Base-by-base conservation (phyloP, 345 rosid genomes). In the Trapa bicornis region DNA sequence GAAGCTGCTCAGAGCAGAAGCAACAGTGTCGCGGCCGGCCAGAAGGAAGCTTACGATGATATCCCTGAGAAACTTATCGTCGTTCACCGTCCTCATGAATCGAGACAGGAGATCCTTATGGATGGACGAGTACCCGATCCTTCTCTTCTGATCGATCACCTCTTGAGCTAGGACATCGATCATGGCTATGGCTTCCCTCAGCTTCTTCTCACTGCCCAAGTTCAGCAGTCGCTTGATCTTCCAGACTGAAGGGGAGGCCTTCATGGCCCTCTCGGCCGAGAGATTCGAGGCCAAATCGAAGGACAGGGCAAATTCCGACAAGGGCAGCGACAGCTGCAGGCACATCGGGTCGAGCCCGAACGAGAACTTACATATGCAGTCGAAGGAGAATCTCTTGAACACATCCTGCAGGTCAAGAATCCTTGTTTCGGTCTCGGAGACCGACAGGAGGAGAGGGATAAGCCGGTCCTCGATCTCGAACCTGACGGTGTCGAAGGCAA, bases 271-370 rank as follows among this genome's bases (percentile, higher is more conserved):
- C 69, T 83, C 81, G 4, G 91, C 89, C 7, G 87, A 85, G 37
- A 87, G 62, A 62, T 80, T 84, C 8, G 93, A 80, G 1, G 93
- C 93, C 0, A 75, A 15, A 53, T 89, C 93, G 61, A 89, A 89
- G 17, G 91, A 86, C 6, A 36, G 70, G 2, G 85, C 83, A 8
- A 89, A 85, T 16, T 85, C 79, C 0, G 89, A 80, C 42, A 85
- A 75, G 36, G 91, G 86, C 39, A 83, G 50, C 6, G 85, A 75
- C 35, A 80, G 37, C 62, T 85, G 86, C 32, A 87, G 69, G 75
- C 90, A 86, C 33, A 71, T 79, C 13, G 92, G 96, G 69, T 89
- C 92, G 32, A 85, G 65, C 13, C 96, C 92, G 16, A 89, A 82
- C 0, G 90, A 87, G 67, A 89, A 79, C 47, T 71, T 63, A 47